Evolutionary conservation across 208 protist genomes (phyloP), one percentile per base, ranked within the genome.

Genomic region (Naegleria fowleri): DNA sequence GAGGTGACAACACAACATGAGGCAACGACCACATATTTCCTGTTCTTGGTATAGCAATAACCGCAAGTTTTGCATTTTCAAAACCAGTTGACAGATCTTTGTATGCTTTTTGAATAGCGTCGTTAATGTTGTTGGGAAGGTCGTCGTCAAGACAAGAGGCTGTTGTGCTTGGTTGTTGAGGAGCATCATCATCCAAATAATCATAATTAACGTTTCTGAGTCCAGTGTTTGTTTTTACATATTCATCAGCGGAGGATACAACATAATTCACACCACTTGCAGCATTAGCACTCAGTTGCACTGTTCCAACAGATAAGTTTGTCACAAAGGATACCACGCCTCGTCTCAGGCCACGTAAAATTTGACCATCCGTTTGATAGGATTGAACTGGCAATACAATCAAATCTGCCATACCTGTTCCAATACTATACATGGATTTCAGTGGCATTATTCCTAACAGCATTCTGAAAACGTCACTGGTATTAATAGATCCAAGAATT

Each of bases 21-120:
- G 83, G 83, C 13, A 86, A 7, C 2, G 83, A 16, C 38, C 40
- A 19, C 9, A 86, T 25, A 51, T 33, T 29, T 41, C 86, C 48
- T 0, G 39, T 22, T 43, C 39, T 55, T 38, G 86, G 48, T 40
- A 89, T 89, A 0, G 86, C 41, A 41, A 89, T 55, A 2, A 89
- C 29, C 0, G 86, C 86, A 59, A 48, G 16, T 36, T 88, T 88
- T 22, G 85, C 85, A 58, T 88, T 36, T 58, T n/a, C 39, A 39
- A 58, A 88, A 13, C 43, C 43, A 16, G 7, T n/a, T 16, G 6
- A 19, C 4, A 88, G 9, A 39, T 88, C 85, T 13, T 36, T 48
- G 33, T 88, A 88, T 39, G 85, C 85, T 58, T 36, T 88, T 58
- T 88, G 85, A 58, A 88, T 15, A 58, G n/a, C 85, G 36, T 48